These are phyloP conservation scores for Kregervanrija pseudodelftensis DNA, from an alignment of 805 yeast genomes.

Conservation along the genomic window DNA sequence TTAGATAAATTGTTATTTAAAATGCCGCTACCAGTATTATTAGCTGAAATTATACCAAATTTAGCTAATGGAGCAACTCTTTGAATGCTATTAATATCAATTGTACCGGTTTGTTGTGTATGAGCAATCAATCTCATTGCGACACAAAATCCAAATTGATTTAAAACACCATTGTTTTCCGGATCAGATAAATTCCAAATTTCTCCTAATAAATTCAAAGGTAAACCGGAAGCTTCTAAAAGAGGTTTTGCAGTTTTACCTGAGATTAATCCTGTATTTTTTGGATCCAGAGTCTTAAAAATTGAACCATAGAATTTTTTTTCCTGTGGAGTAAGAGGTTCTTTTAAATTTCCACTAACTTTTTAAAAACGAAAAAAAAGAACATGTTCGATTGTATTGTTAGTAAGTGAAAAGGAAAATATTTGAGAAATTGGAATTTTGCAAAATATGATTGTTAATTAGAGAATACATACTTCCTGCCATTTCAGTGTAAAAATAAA, in stretches of 20 bases:
- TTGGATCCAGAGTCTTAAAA: conserved; percentile 75
- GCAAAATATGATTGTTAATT: no score
- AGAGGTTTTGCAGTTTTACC: conserved; percentile 82
- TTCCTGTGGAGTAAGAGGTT: conserved; percentile 64
- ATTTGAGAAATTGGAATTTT: no score
- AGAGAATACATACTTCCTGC: no score
- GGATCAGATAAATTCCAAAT: conserved; percentile 94
- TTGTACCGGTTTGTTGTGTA: conserved; percentile 63
- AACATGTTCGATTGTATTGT: background rate
- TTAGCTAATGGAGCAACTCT: conserved; percentile 59
- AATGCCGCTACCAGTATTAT: conserved; percentile 29
- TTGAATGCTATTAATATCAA: conserved; percentile 44
- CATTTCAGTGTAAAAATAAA: no score
- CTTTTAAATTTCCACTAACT: conserved; percentile 16
- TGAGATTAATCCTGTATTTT: conserved; percentile 71
- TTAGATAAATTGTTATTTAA: conserved; percentile 7
- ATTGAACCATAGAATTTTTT: conserved; percentile 63
- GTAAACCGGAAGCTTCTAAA: conserved; percentile 78
- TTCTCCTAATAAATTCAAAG: conserved; percentile 73
- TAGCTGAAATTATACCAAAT: conserved; percentile 36
- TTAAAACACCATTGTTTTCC: conserved; percentile 78
- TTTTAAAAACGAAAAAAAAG: background rate
- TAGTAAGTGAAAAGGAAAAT: background rate
- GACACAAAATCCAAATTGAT: conserved; percentile 69
- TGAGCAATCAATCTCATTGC: conserved; percentile 89